Conservation (phyloP, 1,139 yeast genomes). For the Sugiyamaella xylanicola region DNA sequence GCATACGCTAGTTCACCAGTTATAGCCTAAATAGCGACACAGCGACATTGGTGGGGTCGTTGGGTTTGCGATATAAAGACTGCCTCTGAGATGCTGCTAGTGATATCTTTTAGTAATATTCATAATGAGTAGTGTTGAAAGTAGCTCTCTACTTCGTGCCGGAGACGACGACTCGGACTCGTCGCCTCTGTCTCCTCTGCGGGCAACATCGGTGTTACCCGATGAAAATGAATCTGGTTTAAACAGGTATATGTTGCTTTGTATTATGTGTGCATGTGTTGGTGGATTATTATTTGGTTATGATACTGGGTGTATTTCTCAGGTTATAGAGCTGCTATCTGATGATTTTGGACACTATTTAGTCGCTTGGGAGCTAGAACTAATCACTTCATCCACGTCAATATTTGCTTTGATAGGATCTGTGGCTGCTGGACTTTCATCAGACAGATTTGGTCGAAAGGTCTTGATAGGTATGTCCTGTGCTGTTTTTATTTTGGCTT, state of each 20-base stretch:
- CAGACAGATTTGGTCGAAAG: slow-evolving; percentile 44
- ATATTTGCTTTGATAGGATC: slow-evolving; percentile 50
- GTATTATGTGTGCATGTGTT: slow-evolving; percentile 29
- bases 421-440: slow-evolving; percentile 43
- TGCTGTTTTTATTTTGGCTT: slow-evolving; percentile 44
- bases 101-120: not conserved
- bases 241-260: slow-evolving; percentile 20
- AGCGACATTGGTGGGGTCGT: too few species aligned
- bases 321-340: slow-evolving; percentile 42
- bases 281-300: slow-evolving; percentile 36
- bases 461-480: slow-evolving; percentile 44
- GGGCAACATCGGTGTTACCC: not conserved
- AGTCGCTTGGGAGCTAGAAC: slow-evolving; percentile 43
- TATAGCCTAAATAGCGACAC: too few species aligned
- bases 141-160: not conserved
- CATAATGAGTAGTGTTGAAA: not conserved
- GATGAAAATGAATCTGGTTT: not conserved
- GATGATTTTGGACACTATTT: slow-evolving; percentile 37
- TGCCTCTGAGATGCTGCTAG: not conserved
- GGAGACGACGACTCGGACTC: not conserved
- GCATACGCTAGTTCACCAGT: too few species aligned
- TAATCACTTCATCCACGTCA: slow-evolving; percentile 49
- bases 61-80: not conserved
- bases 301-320: slow-evolving; percentile 34
- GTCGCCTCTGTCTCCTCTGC: not conserved